Percentiles rank a stretch among this genome's conserved stretches.
phyloP scores from a whole-genome alignment of 106 monocot genomes.

The Narthecium ossifragum region DNA sequence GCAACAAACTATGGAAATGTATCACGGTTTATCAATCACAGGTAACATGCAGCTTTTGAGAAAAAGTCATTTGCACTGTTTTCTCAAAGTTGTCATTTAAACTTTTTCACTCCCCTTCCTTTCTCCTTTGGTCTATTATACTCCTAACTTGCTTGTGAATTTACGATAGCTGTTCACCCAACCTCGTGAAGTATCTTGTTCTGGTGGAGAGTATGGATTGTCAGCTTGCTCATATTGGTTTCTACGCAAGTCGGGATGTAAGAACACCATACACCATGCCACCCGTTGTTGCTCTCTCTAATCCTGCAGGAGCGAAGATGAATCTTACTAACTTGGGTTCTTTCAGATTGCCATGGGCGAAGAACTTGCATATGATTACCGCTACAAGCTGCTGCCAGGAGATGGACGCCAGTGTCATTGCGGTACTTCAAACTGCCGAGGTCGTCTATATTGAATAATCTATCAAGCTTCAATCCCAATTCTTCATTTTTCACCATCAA shows the following conservation, averaged over 20 bases:
- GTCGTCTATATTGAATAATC: slow-evolving; percentile 44
- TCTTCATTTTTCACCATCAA: too few species aligned
- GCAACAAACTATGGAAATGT: slow-evolving; percentile 79
- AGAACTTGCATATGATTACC: slow-evolving; percentile 83
- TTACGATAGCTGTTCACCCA: slow-evolving; percentile 71
- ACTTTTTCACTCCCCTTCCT: too few species aligned
- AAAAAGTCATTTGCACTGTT: too few species aligned
- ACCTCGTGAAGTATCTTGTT: slow-evolving; percentile 70
- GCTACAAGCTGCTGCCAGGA: slow-evolving; percentile 42
- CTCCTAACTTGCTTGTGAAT: neutral
- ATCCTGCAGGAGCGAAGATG: neutral
- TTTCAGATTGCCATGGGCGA: slow-evolving; percentile 60
- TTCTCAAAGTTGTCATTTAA: too few species aligned
- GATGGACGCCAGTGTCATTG: slow-evolving; percentile 58
- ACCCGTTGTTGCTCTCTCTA: neutral
- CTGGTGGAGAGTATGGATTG: slow-evolving; percentile 93
- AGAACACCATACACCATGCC: slow-evolving; percentile 7
- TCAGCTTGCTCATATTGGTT: slow-evolving; percentile 85
- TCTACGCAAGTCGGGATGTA: slow-evolving; percentile 80
- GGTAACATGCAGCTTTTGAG: slow-evolving; percentile 50
- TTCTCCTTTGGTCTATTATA: slow-evolving; percentile 2
- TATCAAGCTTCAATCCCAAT: too few species aligned
- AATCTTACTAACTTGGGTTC: neutral
- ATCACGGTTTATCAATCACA: slow-evolving; percentile 94
- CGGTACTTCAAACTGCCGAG: slow-evolving; percentile 54